Conservation (phyloP, 768 basidiomycete genomes). For the Kwoniella sp. region DNA sequence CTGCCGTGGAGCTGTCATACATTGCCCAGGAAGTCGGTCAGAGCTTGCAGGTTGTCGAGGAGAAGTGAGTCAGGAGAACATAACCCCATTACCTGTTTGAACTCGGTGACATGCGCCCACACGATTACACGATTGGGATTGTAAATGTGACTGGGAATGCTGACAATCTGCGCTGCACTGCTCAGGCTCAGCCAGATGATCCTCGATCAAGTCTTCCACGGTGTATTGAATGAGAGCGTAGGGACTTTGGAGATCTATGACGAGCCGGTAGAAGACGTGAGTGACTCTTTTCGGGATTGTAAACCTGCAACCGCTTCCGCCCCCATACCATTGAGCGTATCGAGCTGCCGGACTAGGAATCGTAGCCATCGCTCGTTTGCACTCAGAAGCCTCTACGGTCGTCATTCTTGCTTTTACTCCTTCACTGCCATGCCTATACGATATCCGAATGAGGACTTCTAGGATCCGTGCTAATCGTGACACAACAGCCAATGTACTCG, state of each 20-base stretch:
- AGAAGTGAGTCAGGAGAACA: conserved; percentile 68
- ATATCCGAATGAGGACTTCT: not conserved
- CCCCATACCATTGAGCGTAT: no score
- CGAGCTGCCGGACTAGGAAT: no score
- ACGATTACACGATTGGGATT: conserved; percentile 14
- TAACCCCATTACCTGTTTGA: not conserved
- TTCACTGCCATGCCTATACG: not conserved
- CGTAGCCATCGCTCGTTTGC: no score
- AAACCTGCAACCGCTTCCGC: no score
- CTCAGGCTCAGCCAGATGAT: conserved; percentile 95
- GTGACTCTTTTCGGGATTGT: conserved; percentile 55
- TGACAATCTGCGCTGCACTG: no score
- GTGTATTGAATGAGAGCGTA: conserved; percentile 93
- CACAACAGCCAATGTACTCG: conserved; percentile 82
- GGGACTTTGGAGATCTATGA: conserved; percentile 92
- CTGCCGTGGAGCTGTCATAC: conserved; percentile 83
- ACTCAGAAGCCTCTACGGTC: no score
- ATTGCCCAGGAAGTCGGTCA: conserved; percentile 87
- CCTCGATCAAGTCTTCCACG: conserved; percentile 87
- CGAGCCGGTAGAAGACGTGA: conserved; percentile 77
- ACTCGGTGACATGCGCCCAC: not conserved
- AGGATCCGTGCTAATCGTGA: not conserved
- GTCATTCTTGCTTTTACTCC: not conserved
- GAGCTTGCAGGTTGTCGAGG: conserved; percentile 81
- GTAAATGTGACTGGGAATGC: not conserved